A percentile compares a stretch with the other conserved stretches of the same genome.
These are phyloP conservation scores for Paracorniculantispora psalliotae DNA, from an alignment of 2,329 filamentous ascomycete species.

Conservation along the genomic window DNA sequence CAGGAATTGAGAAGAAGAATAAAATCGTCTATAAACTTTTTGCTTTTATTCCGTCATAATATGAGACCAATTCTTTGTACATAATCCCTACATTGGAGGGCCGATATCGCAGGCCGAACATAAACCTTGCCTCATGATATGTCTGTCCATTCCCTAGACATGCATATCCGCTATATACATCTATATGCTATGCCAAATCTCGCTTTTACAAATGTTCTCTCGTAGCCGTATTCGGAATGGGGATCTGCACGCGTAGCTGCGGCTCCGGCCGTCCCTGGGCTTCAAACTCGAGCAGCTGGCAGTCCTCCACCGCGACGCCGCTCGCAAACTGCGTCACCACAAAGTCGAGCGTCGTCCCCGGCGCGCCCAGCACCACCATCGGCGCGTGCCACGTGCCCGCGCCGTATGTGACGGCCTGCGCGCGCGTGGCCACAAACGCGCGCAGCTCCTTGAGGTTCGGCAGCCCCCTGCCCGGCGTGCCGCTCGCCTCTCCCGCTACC, in stretches of 20 bases:
- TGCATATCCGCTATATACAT: neutral
- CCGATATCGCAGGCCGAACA: neutral
- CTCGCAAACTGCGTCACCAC: conserved; percentile 87
- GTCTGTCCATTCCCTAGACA: neutral
- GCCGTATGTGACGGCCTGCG: conserved; percentile 86
- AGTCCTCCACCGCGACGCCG: conserved; percentile 77
- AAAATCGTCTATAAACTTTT: neutral
- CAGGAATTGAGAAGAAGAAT: neutral
- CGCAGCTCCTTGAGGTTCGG: conserved; percentile 67
- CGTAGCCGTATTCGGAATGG: conserved; percentile 11
- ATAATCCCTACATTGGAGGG: neutral
- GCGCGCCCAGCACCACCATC: conserved; percentile 76
- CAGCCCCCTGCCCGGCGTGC: conserved; percentile 55
- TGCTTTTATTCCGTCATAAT: neutral
- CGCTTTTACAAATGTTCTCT: conserved; percentile 16
- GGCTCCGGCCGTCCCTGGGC: conserved; percentile 32
- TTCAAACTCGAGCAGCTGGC: conserved; percentile 64
- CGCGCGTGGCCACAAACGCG: conserved; percentile 73
- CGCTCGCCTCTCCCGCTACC: conserved; percentile 18
- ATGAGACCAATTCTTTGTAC: neutral
- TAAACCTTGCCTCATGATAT: too few relatives aligned
- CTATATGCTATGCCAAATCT: neutral
- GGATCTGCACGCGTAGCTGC: conserved; percentile 33
- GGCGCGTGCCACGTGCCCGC: conserved; percentile 94
- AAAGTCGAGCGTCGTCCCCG: conserved; percentile 65